Conservation (phyloP, 495 filamentous ascomycete species). For the Pyrenopolyporus hunteri region DNA sequence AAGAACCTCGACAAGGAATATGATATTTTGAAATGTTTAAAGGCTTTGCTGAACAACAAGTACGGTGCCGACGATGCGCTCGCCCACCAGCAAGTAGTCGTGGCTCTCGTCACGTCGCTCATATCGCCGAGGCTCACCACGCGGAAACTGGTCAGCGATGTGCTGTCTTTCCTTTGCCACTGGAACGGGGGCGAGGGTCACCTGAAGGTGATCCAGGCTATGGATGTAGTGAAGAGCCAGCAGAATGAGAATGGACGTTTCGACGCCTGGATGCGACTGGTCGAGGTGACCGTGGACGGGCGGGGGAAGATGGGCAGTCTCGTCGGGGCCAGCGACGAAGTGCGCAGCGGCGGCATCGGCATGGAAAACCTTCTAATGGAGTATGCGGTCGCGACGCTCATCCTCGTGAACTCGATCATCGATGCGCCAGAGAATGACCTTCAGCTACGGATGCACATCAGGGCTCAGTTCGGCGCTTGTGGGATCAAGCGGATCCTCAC, state of each 20-base stretch:
- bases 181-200: conserved; percentile 97
- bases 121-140: conserved; percentile 90
- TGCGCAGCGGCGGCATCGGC: conserved; percentile 94
- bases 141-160: conserved; percentile 93
- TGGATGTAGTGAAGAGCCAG: conserved; percentile 89
- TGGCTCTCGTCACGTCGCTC: conserved; percentile 84
- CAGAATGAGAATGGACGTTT: conserved; percentile 95
- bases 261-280: conserved; percentile 98
- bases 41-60: conserved; percentile 98
- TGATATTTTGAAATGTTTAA: conserved; percentile 96
- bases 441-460: conserved; percentile 89
- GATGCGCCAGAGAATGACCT: conserved; percentile 89
- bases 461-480: conserved; percentile 94
- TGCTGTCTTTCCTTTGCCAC: conserved; percentile 95
- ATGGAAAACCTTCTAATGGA: conserved; percentile 99
- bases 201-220: conserved; percentile 87
- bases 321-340: conserved; percentile 95
- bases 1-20: conserved; percentile 94
- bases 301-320: conserved; percentile 98
- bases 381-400: conserved; percentile 93
- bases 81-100: conserved; percentile 83
- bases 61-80: conserved; percentile 98
- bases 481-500: conserved; percentile 91
- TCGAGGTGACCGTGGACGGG: conserved; percentile 96
- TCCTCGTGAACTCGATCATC: conserved; percentile 95